Evolutionary conservation across 2,329 filamentous ascomycete genomes (phyloP), one percentile per base, ranked within the genome.

Genomic region (Aspergillus sp.): DNA sequence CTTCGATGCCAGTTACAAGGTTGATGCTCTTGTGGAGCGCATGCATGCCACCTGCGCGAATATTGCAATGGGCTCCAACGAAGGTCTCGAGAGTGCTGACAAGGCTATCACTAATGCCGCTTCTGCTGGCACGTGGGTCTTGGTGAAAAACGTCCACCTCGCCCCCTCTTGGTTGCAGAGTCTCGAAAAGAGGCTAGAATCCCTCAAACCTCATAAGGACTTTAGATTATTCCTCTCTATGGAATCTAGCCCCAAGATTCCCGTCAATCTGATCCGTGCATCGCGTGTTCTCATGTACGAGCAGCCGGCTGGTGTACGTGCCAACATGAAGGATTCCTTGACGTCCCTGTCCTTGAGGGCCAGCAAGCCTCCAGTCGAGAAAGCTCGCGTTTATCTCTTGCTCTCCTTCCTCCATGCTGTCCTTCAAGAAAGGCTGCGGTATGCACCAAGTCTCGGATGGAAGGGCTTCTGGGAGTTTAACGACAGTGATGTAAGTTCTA

Each of bases 401-500:
- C 81, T 99, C 35, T 94, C 89, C 3, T 97, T 99, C 82, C 70
- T 99, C 63, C 94, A 99, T 69, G 95, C 94, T 6, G 92, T 99
- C 35, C 86, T 96, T 10, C 94, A 99, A 72, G 94, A 99, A 73
- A 82, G 95, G 62, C 79, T 99, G 57, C 88, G 94, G 57, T 99
- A 99, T 70, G 92, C 93, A 20, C 95, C 94, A 0, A 93, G 82
- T 52, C 79, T 99, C 50, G 94, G 94, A 55, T 99, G 94, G 94
- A 96, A 95, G 78, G 90, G 91, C 49, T 96, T 96, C 81, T 99
- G 95, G 94, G 95, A 99, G 74, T 99, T 99, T 73, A 99, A 99
- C 69, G 95, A 99, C 73, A 95, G 92, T 63, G 94, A 99, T 74
- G 90, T 95, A 83, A 88, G 89, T 86, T 60, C 35, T 54, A 11